These are phyloP conservation scores for Podila epigama DNA, from an alignment of 192 early-diverging fungal species.

Conservation along the genomic window DNA sequence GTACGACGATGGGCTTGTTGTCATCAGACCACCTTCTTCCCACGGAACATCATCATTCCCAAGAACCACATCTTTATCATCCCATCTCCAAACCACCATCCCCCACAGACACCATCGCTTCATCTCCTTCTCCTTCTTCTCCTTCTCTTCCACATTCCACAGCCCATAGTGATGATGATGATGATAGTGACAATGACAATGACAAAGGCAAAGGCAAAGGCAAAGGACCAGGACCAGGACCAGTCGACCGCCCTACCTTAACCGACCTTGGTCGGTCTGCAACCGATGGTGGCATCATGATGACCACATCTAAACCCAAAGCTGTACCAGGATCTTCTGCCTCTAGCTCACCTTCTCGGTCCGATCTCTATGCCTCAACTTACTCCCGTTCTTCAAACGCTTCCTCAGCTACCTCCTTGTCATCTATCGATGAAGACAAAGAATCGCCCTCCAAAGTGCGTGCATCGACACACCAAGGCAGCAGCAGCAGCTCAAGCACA, in stretches of 20 bases:
- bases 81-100: constrained; percentile 1
- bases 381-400: constrained; percentile 16
- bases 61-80: constrained; percentile 3
- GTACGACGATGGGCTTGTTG: constrained; percentile 7
- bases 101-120: no score
- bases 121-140: no score
- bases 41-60: constrained; percentile 11
- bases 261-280: constrained; percentile 1
- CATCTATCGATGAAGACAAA: constrained; percentile 24
- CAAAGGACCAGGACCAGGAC: neutral
- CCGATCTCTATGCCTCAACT: constrained; percentile 12
- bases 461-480: neutral
- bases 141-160: no score
- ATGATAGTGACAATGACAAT: neutral
- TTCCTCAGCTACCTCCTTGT: constrained; percentile 16
- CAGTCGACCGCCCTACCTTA: neutral
- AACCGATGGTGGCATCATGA: neutral
- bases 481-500: neutral
- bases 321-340: neutral
- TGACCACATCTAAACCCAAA: neutral
- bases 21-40: constrained; percentile 32
- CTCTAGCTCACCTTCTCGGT: constrained; percentile 11
- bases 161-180: constrained; percentile 1
- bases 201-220: constrained; percentile 12
- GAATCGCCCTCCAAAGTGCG: constrained; percentile 1